Conservation (phyloP, 2,329 filamentous ascomycete genomes). For the Scolecobasidium constrictum region DNA sequence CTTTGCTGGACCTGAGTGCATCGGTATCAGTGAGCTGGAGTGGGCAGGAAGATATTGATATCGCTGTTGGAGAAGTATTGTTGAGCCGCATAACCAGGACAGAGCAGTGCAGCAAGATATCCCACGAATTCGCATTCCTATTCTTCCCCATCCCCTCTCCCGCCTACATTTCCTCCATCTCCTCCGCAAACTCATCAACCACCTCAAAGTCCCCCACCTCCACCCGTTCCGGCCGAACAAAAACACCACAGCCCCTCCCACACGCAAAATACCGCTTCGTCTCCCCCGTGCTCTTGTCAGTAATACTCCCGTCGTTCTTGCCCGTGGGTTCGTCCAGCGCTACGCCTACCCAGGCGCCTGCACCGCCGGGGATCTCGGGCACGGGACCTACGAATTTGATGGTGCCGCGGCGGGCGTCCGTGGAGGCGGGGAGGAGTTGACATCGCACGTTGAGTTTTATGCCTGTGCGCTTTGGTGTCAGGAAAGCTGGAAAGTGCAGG, state of each 20-base stretch:
- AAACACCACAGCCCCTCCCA: constrained; percentile 58
- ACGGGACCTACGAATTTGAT: constrained; percentile 65
- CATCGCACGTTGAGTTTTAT: constrained; percentile 32
- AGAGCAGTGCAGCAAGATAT: too few species aligned
- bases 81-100: too few species aligned
- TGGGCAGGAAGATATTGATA: too few species aligned
- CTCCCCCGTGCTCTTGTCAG: constrained; percentile 16
- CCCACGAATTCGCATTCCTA: too few species aligned
- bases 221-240: constrained; percentile 67
- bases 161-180: constrained; percentile 66
- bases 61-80: too few species aligned
- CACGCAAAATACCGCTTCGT: constrained; percentile 62
- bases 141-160: too few species aligned
- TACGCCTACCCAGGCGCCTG: constrained; percentile 57
- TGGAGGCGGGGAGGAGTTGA: constrained; percentile 42
- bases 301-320: constrained; percentile 74
- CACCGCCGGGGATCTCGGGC: constrained; percentile 52
- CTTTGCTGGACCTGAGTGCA: too few species aligned
- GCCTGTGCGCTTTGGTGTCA: constrained; percentile 3
- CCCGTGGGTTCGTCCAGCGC: constrained; percentile 67
- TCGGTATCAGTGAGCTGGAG: too few species aligned
- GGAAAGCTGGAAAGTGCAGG: too few species aligned
- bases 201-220: constrained; percentile 61
- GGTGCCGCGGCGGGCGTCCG: constrained; percentile 58
- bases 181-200: constrained; percentile 35